phyloP scores from a whole-genome alignment of 2,329 filamentous ascomycete species.

The Rugonectria rugulosa region DNA sequence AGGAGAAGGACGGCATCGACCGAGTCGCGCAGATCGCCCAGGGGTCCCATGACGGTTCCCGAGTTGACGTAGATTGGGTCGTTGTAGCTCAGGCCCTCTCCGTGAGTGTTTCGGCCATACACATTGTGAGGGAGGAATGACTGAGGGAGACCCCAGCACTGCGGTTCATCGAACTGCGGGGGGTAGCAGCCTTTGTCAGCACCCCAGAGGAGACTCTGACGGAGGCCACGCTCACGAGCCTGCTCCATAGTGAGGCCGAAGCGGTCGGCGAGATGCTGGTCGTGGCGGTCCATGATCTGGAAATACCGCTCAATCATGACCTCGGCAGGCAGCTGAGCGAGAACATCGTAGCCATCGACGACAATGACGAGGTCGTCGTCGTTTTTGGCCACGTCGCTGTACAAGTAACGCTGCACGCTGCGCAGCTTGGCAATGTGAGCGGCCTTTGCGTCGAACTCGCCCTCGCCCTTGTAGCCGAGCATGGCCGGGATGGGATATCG shows the following conservation, averaged over 20 bases:
- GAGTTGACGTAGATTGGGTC: slow-evolving; percentile 33
- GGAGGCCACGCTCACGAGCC: slow-evolving; percentile 21
- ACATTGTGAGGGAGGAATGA: slow-evolving; percentile 26
- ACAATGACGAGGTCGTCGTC: slow-evolving; percentile 34
- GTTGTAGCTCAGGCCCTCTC: slow-evolving; percentile 16
- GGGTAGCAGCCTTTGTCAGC: slow-evolving; percentile 35
- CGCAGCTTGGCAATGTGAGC: slow-evolving; percentile 34
- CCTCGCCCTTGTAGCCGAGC: slow-evolving; percentile 30
- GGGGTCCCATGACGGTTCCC: slow-evolving; percentile 33
- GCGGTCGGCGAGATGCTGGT: slow-evolving; percentile 30
- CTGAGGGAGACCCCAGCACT: slow-evolving; percentile 31
- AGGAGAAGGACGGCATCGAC: slow-evolving; percentile 25
- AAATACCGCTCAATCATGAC: slow-evolving; percentile 36
- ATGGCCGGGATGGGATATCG: slow-evolving; percentile 33
- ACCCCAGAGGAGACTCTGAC: slow-evolving; percentile 35
- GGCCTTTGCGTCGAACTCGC: slow-evolving; percentile 23
- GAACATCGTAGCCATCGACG: slow-evolving; percentile 35
- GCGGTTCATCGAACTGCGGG: slow-evolving; percentile 12
- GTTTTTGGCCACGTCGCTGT: slow-evolving; percentile 2
- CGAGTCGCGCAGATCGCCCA: slow-evolving; percentile 28
- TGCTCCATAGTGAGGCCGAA: slow-evolving; percentile 28
- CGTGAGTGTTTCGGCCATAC: slow-evolving; percentile 28
- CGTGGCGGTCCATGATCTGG: slow-evolving; percentile 14
- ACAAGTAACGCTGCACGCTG: slow-evolving; percentile 26
- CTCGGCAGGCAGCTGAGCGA: slow-evolving; percentile 34